A percentile compares a stretch with the other conserved stretches of the same genome.
These are phyloP conservation scores for Chondrostereum purpureum DNA, from an alignment of 1,284 basidiomycete genomes.

Conservation along the genomic window DNA sequence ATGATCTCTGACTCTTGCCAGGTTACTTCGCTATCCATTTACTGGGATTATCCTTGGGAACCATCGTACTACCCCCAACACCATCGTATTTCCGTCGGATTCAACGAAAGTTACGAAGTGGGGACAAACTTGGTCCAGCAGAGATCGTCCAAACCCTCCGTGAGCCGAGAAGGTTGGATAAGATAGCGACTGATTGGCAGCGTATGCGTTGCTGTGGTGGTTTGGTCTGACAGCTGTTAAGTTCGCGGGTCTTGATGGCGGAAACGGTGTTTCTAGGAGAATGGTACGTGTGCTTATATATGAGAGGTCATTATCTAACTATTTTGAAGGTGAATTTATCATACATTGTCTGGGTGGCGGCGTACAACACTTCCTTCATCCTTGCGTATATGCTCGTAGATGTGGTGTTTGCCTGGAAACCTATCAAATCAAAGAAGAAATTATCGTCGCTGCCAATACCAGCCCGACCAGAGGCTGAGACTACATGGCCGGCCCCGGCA, in stretches of 20 bases:
- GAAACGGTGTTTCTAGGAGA: conserved; percentile 61
- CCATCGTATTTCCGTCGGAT: conserved; percentile 64
- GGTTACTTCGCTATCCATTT: conserved; percentile 91
- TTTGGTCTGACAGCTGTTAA: conserved; percentile 38
- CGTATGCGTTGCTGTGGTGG: conserved; percentile 82
- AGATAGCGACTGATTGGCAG: conserved; percentile 72
- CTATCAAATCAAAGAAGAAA: conserved; percentile 34
- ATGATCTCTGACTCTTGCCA: conserved; percentile 21
- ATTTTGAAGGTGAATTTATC: conserved; percentile 70
- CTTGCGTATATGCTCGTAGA: conserved; percentile 79
- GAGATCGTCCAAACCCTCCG: conserved; percentile 14
- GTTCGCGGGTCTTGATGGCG: conserved; percentile 30
- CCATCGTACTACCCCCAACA: conserved; percentile 72
- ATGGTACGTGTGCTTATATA: conserved; percentile 71
- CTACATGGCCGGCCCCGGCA: conserved; percentile 32
- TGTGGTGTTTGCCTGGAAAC: conserved; percentile 54
- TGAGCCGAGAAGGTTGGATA: conserved; percentile 50
- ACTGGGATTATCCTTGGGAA: conserved; percentile 78
- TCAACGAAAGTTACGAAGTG: conserved; percentile 21
- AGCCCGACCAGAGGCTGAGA: conserved; percentile 9
- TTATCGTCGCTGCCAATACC: conserved; percentile 16
- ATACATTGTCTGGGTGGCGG: conserved; percentile 87
- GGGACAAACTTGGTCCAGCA: conserved; percentile 11
- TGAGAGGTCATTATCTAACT: conserved; percentile 4
- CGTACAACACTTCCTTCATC: conserved; percentile 86